Base-by-base conservation (phyloP, 306 rosid species). In the Oxytropis ochrocephala region DNA sequence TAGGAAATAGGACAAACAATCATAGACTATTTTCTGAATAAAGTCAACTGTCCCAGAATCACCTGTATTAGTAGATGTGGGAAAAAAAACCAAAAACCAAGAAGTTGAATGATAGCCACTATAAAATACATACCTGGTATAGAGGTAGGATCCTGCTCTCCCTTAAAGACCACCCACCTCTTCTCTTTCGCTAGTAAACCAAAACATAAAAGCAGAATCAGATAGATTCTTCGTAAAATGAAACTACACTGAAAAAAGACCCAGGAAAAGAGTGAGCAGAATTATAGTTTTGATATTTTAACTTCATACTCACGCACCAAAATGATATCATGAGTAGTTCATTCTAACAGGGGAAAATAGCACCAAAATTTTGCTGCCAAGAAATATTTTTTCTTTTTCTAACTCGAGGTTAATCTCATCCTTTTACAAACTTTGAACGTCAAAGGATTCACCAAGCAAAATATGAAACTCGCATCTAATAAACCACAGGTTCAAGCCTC, bases 101-200 rank as follows among this genome's bases (percentile, higher is more conserved):
- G 58, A 49, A 79, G 49, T 46, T 41, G 18, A 78, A 17, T 55
- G 38, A 76, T 24, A 64, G 62, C 42, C n/a, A 13, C 18, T 36
- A 49, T 19, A 72, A 66, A 71, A 50, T 39, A 75, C 36, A 75
- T 78, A 94, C 99, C 99, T 48, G 97, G 99, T 79, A 91, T 69
- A 8, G 95, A 76, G 60, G 97, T 94, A 41, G 97, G 92, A 74
- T 94, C 99, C 6, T 84, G 91, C 78, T 94, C 99, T 35, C 91
- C 91, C 88, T 87, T 88, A 77, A 94, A 91, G 19, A 83, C n/a
- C 76, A 87, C 97, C 99, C 99, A 94, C 76, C 99, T 88, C 78
- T 94, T 91, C 80, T 94, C 97, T 80, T 94, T 94, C 92, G 87
- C 99, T 91, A 21, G 56, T 61, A 72, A 63, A 69, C 66, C 62